Evolutionary conservation across 495 filamentous ascomycete genomes (phyloP).

Genomic region (Penicillium odoratum): DNA sequence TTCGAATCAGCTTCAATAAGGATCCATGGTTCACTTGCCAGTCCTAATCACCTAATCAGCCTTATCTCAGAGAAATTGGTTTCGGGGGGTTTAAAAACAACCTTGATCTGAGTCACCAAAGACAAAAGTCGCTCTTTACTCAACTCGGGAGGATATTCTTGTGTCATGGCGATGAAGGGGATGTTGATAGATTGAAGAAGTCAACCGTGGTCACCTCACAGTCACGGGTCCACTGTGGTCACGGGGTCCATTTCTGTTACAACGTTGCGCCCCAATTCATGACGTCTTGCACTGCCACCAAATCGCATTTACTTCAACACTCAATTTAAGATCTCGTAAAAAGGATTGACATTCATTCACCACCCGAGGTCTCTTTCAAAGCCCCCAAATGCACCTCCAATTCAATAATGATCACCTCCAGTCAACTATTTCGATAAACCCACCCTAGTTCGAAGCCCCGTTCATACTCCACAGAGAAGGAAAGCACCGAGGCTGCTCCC

Average conservation of each 20-base stretch:
- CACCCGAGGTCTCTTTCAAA: no score
- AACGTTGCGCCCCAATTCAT: background rate
- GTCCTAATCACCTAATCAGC: slow-evolving; percentile 60
- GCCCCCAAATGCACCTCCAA: no score
- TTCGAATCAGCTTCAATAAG: slow-evolving; percentile 61
- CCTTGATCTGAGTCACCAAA: slow-evolving; percentile 17
- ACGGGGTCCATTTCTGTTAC: background rate
- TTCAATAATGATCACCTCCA: no score
- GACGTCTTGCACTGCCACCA: background rate
- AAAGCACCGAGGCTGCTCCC: background rate
- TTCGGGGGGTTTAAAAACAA: background rate
- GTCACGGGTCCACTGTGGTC: background rate
- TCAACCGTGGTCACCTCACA: background rate
- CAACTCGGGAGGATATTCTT: slow-evolving; percentile 9
- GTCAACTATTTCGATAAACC: no score
- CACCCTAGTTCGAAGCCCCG: no score
- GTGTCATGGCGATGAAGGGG: background rate
- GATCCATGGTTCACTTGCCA: slow-evolving; percentile 84
- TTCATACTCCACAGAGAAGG: no score
- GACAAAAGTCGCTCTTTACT: slow-evolving; percentile 13
- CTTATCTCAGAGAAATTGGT: background rate
- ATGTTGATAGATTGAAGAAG: background rate
- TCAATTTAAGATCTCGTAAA: no score
- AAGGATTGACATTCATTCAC: no score
- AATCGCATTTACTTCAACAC: no score